Percentiles rank a stretch among this genome's conserved stretches.
Conservation (phyloP, 495 filamentous ascomycete genomes). For the Zalerion maritima region DNA sequence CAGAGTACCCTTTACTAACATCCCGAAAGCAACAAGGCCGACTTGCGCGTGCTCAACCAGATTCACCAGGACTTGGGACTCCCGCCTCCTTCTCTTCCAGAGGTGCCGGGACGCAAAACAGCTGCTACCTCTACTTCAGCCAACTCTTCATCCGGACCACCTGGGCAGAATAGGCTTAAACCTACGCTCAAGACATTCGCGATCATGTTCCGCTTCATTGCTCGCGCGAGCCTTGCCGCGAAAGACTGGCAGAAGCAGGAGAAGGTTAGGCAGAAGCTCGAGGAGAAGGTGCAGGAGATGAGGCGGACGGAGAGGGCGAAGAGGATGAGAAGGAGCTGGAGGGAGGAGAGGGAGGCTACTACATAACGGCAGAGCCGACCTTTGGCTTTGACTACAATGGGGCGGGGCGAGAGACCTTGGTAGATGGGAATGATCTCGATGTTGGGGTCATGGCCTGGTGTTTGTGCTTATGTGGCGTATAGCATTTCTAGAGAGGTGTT, state of each 20-base stretch:
- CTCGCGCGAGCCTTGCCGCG: slow-evolving; percentile 26
- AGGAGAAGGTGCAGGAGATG: slow-evolving; percentile 22
- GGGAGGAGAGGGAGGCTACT: too few species aligned
- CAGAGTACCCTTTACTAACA: slow-evolving; percentile 4
- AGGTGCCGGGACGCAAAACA: too few species aligned
- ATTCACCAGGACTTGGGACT: slow-evolving; percentile 40
- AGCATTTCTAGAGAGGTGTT: too few species aligned
- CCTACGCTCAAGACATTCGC: slow-evolving; percentile 19
- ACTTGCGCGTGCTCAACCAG: slow-evolving; percentile 65
- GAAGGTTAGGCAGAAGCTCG: slow-evolving; percentile 20
- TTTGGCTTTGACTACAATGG: too few species aligned
- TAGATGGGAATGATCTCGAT: too few species aligned
- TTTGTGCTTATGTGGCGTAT: too few species aligned
- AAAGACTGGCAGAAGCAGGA: slow-evolving; percentile 25
- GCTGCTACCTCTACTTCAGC: slow-evolving; percentile 1
- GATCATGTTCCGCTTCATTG: slow-evolving; percentile 23
- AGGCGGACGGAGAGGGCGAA: slow-evolving; percentile 18
- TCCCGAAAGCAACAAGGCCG: slow-evolving; percentile 66
- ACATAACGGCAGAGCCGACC: too few species aligned
- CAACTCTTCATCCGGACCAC: slow-evolving; percentile 6
- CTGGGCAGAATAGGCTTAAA: too few species aligned
- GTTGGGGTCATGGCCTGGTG: too few species aligned
- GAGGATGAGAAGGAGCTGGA: too few species aligned
- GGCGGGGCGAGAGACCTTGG: too few species aligned
- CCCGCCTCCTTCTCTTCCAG: too few species aligned